These are phyloP conservation scores for Plasmodium malariae DNA, from an alignment of 169 alveolate species.

Conservation along the genomic window DNA sequence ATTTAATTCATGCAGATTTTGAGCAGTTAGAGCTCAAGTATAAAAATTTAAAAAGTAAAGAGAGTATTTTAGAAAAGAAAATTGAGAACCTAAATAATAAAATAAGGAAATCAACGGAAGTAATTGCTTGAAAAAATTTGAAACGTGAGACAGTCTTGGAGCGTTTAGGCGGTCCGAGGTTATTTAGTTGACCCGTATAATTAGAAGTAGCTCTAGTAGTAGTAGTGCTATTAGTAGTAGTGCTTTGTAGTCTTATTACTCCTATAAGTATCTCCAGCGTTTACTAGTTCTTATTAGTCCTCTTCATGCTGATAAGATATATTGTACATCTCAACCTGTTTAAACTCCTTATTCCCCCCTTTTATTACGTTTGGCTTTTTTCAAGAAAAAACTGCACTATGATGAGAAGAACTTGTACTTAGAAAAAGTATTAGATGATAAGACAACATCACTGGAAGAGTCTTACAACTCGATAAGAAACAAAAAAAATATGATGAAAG, in stretches of 20 bases:
- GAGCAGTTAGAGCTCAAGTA: conserved; percentile 53
- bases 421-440: conserved; percentile 40
- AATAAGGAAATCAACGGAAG: conserved; percentile 50
- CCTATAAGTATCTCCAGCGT: too few species aligned
- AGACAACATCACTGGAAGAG: conserved; percentile 11
- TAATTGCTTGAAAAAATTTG: background rate
- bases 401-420: conserved; percentile 45
- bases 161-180: background rate
- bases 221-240: too few species aligned
- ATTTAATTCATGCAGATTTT: conserved; percentile 64
- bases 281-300: too few species aligned
- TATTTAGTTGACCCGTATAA: background rate
- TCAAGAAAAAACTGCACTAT: conserved; percentile 55
- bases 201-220: too few species aligned
- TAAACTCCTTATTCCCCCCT: background rate
- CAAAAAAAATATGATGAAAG: conserved; percentile 25
- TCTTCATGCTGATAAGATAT: too few species aligned
- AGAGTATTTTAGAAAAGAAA: conserved; percentile 25
- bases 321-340: too few species aligned
- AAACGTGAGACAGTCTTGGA: background rate
- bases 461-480: conserved; percentile 10
- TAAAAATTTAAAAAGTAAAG: conserved; percentile 35
- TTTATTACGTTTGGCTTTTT: background rate
- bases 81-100: conserved; percentile 41
- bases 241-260: too few species aligned